phyloP scores from a whole-genome alignment of 2,329 filamentous ascomycete genomes.

The Epichloe coenophiala region DNA sequence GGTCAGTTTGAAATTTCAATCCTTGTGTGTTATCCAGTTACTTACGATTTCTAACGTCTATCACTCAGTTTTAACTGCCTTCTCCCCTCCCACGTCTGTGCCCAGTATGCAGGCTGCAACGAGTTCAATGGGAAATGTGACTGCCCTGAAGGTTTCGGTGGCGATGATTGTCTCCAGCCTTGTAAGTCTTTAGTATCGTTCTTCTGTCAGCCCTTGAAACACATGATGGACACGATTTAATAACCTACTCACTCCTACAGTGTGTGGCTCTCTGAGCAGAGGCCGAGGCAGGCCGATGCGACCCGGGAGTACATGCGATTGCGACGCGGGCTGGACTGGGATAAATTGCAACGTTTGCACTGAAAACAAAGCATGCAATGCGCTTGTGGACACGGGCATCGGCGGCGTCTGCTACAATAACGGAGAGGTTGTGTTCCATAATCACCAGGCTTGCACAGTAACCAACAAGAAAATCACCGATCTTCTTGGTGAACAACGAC shows the following conservation, averaged over 20 bases:
- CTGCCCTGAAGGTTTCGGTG: slow-evolving; percentile 85
- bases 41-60: slow-evolving; percentile 12
- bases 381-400: slow-evolving; percentile 69
- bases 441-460: slow-evolving; percentile 96
- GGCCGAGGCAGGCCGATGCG: slow-evolving; percentile 68
- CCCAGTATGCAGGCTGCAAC: slow-evolving; percentile 83
- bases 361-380: slow-evolving; percentile 68
- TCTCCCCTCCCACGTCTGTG: slow-evolving; percentile 78
- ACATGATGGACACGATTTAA: neutral
- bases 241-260: slow-evolving; percentile 17
- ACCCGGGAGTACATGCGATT: slow-evolving; percentile 59
- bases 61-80: slow-evolving; percentile 84
- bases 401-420: slow-evolving; percentile 87
- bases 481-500: slow-evolving; percentile 69
- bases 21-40: neutral
- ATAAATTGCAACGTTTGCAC: slow-evolving; percentile 98
- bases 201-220: neutral
- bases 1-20: slow-evolving; percentile 28
- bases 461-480: slow-evolving; percentile 90
- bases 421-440: slow-evolving; percentile 81
- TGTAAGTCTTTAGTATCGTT: slow-evolving; percentile 29
- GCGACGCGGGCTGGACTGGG: slow-evolving; percentile 85
- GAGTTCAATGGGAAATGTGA: slow-evolving; percentile 83
- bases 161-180: slow-evolving; percentile 82
- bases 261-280: slow-evolving; percentile 78